These are phyloP conservation scores for Pisolithus thermaeus DNA, from an alignment of 1,284 basidiomycete genomes.

Conservation along the genomic window DNA sequence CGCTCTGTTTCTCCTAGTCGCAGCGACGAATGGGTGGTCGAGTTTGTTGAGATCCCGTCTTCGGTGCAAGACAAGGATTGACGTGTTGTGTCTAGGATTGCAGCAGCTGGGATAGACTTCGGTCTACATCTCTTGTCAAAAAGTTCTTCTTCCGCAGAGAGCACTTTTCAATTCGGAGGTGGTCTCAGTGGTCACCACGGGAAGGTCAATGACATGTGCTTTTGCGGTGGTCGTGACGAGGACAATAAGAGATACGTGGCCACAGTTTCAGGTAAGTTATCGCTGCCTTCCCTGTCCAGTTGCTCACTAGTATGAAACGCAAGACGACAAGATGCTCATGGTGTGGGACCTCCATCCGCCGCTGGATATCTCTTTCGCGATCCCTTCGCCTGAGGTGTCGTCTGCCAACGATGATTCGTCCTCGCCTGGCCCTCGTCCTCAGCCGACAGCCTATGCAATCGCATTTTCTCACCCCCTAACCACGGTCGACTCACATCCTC, in stretches of 20 bases:
- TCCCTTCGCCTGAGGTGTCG: slow-evolving; percentile 25
- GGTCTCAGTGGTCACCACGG: slow-evolving; percentile 73
- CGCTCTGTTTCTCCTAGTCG: slow-evolving; percentile 57
- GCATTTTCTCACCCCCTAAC: slow-evolving; percentile 63
- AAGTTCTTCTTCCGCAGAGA: slow-evolving; percentile 41
- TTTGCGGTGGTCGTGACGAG: slow-evolving; percentile 63
- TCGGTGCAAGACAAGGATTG: neutral
- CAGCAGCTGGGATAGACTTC: slow-evolving; percentile 61
- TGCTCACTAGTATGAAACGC: neutral
- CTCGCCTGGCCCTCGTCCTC: slow-evolving; percentile 34
- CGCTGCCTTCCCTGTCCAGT: neutral
- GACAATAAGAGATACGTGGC: slow-evolving; percentile 69
- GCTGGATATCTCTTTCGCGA: slow-evolving; percentile 34
- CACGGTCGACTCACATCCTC: slow-evolving; percentile 64
- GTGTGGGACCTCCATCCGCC: slow-evolving; percentile 73
- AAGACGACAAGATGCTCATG: slow-evolving; percentile 78
- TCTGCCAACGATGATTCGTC: slow-evolving; percentile 12
- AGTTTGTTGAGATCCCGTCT: slow-evolving; percentile 42
- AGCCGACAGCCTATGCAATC: slow-evolving; percentile 71
- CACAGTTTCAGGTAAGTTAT: slow-evolving; percentile 61
- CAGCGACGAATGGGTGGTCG: slow-evolving; percentile 61
- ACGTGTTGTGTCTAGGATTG: slow-evolving; percentile 41
- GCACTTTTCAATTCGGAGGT: slow-evolving; percentile 65
- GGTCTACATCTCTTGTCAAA: slow-evolving; percentile 65
- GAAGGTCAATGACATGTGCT: slow-evolving; percentile 67